phyloP scores from a whole-genome alignment of 768 basidiomycete species.

The Gloeophyllum trabeum region DNA sequence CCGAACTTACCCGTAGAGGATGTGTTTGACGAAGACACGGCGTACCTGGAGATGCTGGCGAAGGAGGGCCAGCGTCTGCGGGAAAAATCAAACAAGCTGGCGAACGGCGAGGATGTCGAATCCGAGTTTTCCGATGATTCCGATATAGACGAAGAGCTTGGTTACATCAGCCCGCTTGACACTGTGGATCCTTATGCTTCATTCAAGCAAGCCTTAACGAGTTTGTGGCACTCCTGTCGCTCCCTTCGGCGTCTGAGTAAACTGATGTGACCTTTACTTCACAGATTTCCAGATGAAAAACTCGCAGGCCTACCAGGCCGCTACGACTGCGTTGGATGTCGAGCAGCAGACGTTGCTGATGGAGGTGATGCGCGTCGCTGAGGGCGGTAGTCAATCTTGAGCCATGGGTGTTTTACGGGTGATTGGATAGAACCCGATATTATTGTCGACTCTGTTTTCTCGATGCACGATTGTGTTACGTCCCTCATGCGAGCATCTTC shows the following conservation, averaged over 20 bases:
- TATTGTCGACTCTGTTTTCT: too few relatives aligned
- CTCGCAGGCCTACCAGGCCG: constrained; percentile 51
- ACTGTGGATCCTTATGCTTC: constrained; percentile 63
- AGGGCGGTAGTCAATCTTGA: constrained; percentile 25
- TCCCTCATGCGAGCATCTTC: too few relatives aligned
- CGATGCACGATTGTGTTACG: too few relatives aligned
- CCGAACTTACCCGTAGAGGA: constrained; percentile 39
- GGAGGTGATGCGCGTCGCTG: constrained; percentile 75
- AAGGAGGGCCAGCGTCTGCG: constrained; percentile 70
- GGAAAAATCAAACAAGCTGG: constrained; percentile 39
- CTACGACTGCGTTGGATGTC: constrained; percentile 58
- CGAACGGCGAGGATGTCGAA: constrained; percentile 17
- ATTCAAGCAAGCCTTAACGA: constrained; percentile 70
- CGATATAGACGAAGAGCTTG: constrained; percentile 71
- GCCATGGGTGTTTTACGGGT: background rate
- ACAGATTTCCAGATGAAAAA: constrained; percentile 73
- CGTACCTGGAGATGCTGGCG: constrained; percentile 79
- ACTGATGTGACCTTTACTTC: constrained; percentile 1
- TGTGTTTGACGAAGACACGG: constrained; percentile 85
- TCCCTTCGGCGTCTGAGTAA: constrained; percentile 1
- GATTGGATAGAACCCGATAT: too few relatives aligned
- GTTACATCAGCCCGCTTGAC: constrained; percentile 79
- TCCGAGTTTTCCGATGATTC: constrained; percentile 27
- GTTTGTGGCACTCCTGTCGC: constrained; percentile 27
- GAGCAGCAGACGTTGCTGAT: constrained; percentile 76